Evolutionary conservation across 352 stramenopile genomes (phyloP), one percentile per base, ranked within the genome.

Genomic region (Pythium apleroticum): DNA sequence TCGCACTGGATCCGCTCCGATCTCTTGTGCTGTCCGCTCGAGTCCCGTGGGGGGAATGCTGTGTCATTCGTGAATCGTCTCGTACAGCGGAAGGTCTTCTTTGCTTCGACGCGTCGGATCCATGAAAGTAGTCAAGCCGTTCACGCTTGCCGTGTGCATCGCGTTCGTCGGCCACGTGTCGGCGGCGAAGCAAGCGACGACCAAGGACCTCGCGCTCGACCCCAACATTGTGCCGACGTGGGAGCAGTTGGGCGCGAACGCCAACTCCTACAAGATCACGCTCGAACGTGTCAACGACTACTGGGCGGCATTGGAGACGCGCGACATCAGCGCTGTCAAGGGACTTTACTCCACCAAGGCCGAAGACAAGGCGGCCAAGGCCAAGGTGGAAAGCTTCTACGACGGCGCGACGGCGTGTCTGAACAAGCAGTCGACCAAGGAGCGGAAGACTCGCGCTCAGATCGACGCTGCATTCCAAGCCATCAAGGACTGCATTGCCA

Each of bases 211-310:
- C 55, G 5, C 19, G 55, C 41, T 63, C n/a, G 30, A 55, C 45
- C 15, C n/a, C 8, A 20, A 65, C 48, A 54, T 65, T 33, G 48
- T 57, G 33, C 58, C 58, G 30, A 52, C 46, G 20, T 65, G 58
- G 58, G 4, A n/a, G 7, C 15, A 61, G 4, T 15, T 30, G 24
- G 45, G 20, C 10, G 28, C 45, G 11, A 43, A 15, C 11, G 35
- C 35, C 35, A n/a, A 43, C 35, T 19, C 35, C 12, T 17, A n/a
- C 12, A 43, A 43, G 35, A n/a, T 43, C 35, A 43, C 17, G 35
- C 35, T 43, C n/a, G 35, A 12, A 7, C 35, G 35, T n/a, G 15
- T 43, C 9, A n/a, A 12, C 35, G 7, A 12, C 11, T 43, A n/a
- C 12, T 43, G 35, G 35, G 14, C 17, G 12, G 35, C 10, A 14